Base-by-base conservation (phyloP, 306 rosid genomes). In the Rosa rugosa region DNA sequence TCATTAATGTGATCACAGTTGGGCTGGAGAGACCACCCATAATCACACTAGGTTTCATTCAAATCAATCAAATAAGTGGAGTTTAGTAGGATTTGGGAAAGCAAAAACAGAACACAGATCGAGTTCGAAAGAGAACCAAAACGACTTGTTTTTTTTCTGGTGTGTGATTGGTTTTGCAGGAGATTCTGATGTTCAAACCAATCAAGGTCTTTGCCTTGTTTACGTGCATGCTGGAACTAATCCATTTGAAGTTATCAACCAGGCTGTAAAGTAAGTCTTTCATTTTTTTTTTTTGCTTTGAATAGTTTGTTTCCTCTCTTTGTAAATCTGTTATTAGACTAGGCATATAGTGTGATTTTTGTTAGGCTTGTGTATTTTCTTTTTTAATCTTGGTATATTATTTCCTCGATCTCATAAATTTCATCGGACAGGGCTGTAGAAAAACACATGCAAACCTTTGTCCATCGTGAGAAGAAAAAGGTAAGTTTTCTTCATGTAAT, bases 161-260 rank as follows among this genome's bases (percentile, higher is more conserved):
- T 86, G 81, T 90, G 82, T 88, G 91, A 68, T 86, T 90, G 88
- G 83, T 89, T 90, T 88, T 95, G 97, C 94, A 95, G 99, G 99
- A 65, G 99, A 95, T 76, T 78, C 13, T 71, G 83, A 80, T 76
- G 91, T 95, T 80, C 94, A 84, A 91, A 95, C 98, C 65, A 83
- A 84, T 79, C 98, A 95, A 87, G 99, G 98, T 66, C 91, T 86
- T 86, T 85, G 85, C 87, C 80, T 93, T 42, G 87, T 95, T 20
- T 96, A 91, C 88, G 81, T 96, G 91, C 99, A 96, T 85, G 94
- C 97, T 81, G 99, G 99, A 75, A 89, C 93, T 22, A 86, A 93
- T 83, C 98, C 99, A 59, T 96, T 93, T 86, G 98, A 90, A 87
- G 98, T 91, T 75, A 89, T 92, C 86, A 88, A 75, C 77, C 93